Percentiles rank a stretch among this genome's conserved stretches.
Evolutionary conservation across 495 filamentous ascomycete species (phyloP).

Genomic region (Hypoxylon lenormandii): DNA sequence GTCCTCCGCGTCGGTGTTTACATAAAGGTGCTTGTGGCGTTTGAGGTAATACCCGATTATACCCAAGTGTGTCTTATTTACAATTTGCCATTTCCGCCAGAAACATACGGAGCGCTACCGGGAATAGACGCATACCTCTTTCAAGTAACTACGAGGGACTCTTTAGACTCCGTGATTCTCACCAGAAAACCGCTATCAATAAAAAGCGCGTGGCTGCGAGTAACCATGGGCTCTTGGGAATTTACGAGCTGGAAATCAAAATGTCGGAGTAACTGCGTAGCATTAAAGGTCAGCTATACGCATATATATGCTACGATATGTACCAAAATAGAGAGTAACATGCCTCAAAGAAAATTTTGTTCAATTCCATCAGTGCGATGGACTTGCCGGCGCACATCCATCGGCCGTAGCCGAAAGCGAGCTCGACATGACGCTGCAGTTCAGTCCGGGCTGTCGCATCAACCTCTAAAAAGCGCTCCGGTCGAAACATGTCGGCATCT

Average conservation of each 20-base stretch:
- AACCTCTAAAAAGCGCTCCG: constrained; percentile 57
- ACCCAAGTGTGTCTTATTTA: too few relatives aligned
- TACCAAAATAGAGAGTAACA: constrained; percentile 12
- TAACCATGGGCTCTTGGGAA: constrained; percentile 55
- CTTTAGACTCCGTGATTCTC: constrained; percentile 27
- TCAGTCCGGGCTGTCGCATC: constrained; percentile 58
- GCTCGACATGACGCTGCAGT: constrained; percentile 63
- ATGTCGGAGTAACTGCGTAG: constrained; percentile 58
- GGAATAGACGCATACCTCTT: background rate
- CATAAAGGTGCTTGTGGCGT: too few relatives aligned
- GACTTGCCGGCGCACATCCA: constrained; percentile 65
- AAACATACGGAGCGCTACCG: too few relatives aligned
- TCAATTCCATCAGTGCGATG: constrained; percentile 69
- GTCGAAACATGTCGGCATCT: constrained; percentile 57
- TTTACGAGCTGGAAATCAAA: constrained; percentile 45
- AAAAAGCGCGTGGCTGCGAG: background rate
- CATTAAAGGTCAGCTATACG: background rate
- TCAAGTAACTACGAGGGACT: background rate
- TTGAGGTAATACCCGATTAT: too few relatives aligned
- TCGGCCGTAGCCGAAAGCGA: constrained; percentile 65
- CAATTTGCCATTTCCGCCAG: too few relatives aligned
- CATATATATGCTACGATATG: background rate
- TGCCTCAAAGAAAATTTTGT: constrained; percentile 65
- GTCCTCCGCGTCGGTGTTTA: too few relatives aligned
- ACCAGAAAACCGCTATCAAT: constrained; percentile 7